Evolutionary conservation across 202 grass and related monocot genomes (phyloP), one percentile per base, ranked within the genome.

Genomic region (Tripidium arundinaceum): DNA sequence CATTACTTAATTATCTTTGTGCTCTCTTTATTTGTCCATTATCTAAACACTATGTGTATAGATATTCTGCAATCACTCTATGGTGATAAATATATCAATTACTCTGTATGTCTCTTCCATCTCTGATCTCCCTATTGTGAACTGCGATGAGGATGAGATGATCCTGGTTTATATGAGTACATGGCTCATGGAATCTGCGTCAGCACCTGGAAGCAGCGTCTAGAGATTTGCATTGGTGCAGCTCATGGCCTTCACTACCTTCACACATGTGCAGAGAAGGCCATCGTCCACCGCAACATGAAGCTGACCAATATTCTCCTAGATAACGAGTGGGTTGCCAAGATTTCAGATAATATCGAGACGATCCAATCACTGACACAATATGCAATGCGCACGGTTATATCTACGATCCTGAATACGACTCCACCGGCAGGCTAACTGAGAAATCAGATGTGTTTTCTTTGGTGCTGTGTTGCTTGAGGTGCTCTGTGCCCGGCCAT

Each of bases 401-500:
- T 8, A 73, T 81, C 68, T 45, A 77, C 1, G 84, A 91, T 33
- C 81, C 81, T 1, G 89, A 91, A 24, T 91, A 68, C 41, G 76
- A 77, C 16, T 19, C 31, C 21, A 81, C 70, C 26, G 55, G 67
- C 36, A 57, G 36, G 68, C 22, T 87, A 0, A 87, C 81, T 0
- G 81, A 82, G 40, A 91, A 91, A 66, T 82, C 77, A 1, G 81
- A 91, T 14, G 84, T 87, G 19, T 91, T 82, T 45, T 91, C 81
- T 1, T 87, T 91, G 81, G 84, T 45, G 85, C 81, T 3, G 85
- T 91, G 72, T 22, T 91, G 75, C 65, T 91, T n/a, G 89, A 91
- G 59, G 64, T 86, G 19, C 31, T 91, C 19, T 87, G 85, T 41
- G 77, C 84, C 36, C 85, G 65, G 39, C 76, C 80, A 1, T 22